Conservation (phyloP, 2,329 filamentous ascomycete genomes). For the Fusarium haematococcum region DNA sequence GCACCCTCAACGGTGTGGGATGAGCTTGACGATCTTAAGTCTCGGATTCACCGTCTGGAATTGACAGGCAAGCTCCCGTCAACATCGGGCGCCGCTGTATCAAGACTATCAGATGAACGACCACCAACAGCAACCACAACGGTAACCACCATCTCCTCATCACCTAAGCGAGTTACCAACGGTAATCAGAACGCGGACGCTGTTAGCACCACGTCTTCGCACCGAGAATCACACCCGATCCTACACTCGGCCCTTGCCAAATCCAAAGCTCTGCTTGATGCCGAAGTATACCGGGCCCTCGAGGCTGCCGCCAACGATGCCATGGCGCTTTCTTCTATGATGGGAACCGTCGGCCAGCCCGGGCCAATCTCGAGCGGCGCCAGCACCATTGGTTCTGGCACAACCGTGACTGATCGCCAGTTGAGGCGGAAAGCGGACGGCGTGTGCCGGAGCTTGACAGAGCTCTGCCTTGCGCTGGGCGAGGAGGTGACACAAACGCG, state of each 20-base stretch:
- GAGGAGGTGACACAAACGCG: slow-evolving; percentile 63
- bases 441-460: slow-evolving; percentile 91
- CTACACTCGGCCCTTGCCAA: slow-evolving; percentile 85
- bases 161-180: slow-evolving; percentile 75
- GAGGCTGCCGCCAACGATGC: slow-evolving; percentile 88
- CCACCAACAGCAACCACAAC: slow-evolving; percentile 92
- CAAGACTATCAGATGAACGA: slow-evolving; percentile 79
- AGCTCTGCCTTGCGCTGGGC: slow-evolving; percentile 87
- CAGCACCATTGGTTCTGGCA: slow-evolving; percentile 68
- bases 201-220: slow-evolving; percentile 55
- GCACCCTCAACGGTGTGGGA: slow-evolving; percentile 97
- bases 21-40: slow-evolving; percentile 95
- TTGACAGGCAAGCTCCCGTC: slow-evolving; percentile 87
- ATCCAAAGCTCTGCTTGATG: slow-evolving; percentile 75
- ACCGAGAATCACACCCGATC: slow-evolving; percentile 77
- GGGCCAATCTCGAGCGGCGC: slow-evolving; percentile 76
- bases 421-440: slow-evolving; percentile 91
- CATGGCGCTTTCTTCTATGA: slow-evolving; percentile 80
- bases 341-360: slow-evolving; percentile 77
- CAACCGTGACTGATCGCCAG: slow-evolving; percentile 80
- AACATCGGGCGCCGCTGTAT: slow-evolving; percentile 84
- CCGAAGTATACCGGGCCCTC: slow-evolving; percentile 81
- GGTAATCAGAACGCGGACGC: slow-evolving; percentile 49
- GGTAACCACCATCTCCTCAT: slow-evolving; percentile 89
- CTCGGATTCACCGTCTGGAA: slow-evolving; percentile 89